Evolutionary conservation across 257 asterid species (phyloP), one percentile per base, ranked within the genome.

Genomic region (Lycium barbarum): DNA sequence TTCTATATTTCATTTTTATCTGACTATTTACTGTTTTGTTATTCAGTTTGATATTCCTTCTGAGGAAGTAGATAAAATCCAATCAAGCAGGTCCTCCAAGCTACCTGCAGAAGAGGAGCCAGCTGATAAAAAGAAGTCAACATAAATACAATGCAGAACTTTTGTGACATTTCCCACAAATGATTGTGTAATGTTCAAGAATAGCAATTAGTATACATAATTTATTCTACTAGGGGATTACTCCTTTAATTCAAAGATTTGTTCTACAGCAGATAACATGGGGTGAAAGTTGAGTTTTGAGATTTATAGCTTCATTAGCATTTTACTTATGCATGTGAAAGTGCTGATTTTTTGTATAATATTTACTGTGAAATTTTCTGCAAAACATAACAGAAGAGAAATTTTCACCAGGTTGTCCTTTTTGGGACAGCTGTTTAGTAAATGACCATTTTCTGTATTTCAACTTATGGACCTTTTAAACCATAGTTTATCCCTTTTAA

Each of bases 31-130:
- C 14, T 76, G 14, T 87, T 82, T 26, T 17, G 84, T 2, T 82
- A 63, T 20, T 89, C 98, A 94, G 98, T 92, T 93, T 85, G 95
- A 90, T 70, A 87, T 90, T 59, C 93, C 95, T 22, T 18, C 86
- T 1, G 95, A 91, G 84, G 82, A 78, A 83, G 92, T 93, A 43
- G 83, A 90, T 70, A 88, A 91, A 80, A 91, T 93, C 55, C 91
- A 89, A 73, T 83, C 93, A 61, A 90, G 55, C 84, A 88, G 95
- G 83, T 91, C 93, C 61, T 85, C 86, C 17, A 87, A 86, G 87
- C 91, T 91, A 57, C 86, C 84, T 26, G 82, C 88, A 2, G 87
- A 80, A 86, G 90, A 88, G 91, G 91, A 94, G 81, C 91, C 88
- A 12, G 78, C 86, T n/a, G 88, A 51, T 67, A 84, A 84, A 15